Percentiles rank a stretch among this genome's conserved stretches.
Conservation (phyloP, 2,329 filamentous ascomycete species). For the Bipolaris victoriae region DNA sequence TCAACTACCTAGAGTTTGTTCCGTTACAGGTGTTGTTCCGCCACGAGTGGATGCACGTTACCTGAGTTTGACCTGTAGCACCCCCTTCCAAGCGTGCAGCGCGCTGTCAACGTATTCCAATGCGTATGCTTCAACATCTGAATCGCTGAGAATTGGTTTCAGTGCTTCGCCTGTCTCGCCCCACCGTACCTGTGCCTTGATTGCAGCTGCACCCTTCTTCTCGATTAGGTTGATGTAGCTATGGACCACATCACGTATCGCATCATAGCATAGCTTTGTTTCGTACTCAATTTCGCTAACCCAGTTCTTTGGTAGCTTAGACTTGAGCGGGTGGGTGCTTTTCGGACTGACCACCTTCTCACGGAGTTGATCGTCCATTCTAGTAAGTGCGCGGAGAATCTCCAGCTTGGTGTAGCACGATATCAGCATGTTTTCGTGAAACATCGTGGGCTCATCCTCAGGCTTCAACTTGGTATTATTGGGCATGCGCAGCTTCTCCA, state of each 20-base stretch:
- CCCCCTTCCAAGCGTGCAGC: constrained; percentile 38
- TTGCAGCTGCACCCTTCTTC: constrained; percentile 23
- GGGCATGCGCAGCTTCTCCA: constrained; percentile 19
- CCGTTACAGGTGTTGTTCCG: no score
- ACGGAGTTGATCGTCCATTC: constrained; percentile 21
- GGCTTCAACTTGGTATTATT: constrained; percentile 9
- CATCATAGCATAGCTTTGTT: constrained; percentile 20
- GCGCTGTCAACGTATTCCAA: constrained; percentile 42
- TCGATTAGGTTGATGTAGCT: constrained; percentile 31
- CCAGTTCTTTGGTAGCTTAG: constrained; percentile 23
- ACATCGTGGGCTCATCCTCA: constrained; percentile 25
- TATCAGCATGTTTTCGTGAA: constrained; percentile 34
- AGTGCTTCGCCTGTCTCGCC: constrained; percentile 35
- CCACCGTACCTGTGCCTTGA: constrained; percentile 32
- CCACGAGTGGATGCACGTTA: constrained; percentile 14
- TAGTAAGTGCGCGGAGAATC: constrained; percentile 22
- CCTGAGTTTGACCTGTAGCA: constrained; percentile 44
- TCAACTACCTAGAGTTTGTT: no score
- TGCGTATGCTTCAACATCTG: constrained; percentile 33
- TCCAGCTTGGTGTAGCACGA: constrained; percentile 35
- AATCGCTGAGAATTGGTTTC: constrained; percentile 26
- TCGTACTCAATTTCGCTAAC: constrained; percentile 18
- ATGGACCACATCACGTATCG: constrained; percentile 21
- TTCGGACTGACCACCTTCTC: constrained; percentile 27
- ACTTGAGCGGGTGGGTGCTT: constrained; percentile 24